Base-by-base conservation (phyloP, 345 rosid species). In the Sonneratia caseolaris region DNA sequence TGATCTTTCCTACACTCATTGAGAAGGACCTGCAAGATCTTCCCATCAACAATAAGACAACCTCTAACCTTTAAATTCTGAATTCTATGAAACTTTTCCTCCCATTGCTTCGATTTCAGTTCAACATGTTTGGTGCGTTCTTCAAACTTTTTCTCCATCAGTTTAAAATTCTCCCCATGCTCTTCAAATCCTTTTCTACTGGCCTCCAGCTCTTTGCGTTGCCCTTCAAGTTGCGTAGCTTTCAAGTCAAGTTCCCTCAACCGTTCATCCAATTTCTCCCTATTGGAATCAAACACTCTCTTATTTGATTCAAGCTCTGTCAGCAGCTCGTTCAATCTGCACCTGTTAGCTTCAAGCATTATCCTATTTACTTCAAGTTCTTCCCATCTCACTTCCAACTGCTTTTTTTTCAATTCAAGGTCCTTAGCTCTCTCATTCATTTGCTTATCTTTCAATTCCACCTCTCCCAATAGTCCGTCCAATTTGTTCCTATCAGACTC, bases 21-120 rank as follows among this genome's bases (percentile, higher is more conserved):
- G 69, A 86, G 78, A 76, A 87, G 79, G 22, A 84, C 53, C 70
- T 82, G 85, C 81, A 89, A 73, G 15, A 70, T 76, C 77, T 69
- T 81, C 71, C 86, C 91, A 65, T 82, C 83, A 36, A 57, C 21
- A 51, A 37, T 40, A 8, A 74, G 69, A 4, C 45, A 40, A 65
- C 70, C 66, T 49, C 67, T 74, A 53, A 71, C 8, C 13, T 21
- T 66, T 7, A 5, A 9, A 61, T 48, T 53, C 68, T 32, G 69
- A 45, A 73, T 16, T 18, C 66, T 70, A 37, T 72, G 76, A 64
- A 55, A 40, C 43, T 18, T 24, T 16, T 77, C 68, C 36, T 80
- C 76, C 18, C 68, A 42, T n/a, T 73, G 72, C 62, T 55, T 76
- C 73, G 71, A 78, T 68, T 70, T 79, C 66, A 49, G 57, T 55